Evolutionary conservation across 106 monocot species (phyloP).

Genomic region (Amphibolis antarctica): DNA sequence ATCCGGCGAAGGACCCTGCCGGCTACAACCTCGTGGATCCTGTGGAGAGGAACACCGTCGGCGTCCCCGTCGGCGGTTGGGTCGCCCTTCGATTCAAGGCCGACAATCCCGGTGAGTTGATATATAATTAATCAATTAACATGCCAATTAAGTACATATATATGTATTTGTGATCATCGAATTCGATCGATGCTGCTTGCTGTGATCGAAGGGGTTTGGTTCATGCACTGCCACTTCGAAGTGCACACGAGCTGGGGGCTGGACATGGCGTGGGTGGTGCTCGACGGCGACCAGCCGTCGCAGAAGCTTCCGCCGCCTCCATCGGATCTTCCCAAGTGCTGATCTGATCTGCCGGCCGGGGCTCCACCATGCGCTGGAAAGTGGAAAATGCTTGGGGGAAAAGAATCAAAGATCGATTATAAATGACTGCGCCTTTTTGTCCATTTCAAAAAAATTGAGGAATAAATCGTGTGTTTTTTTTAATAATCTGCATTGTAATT

Average conservation of each 20-base stretch:
- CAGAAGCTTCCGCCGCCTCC: conserved; percentile 13
- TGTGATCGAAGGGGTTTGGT: conserved; percentile 21
- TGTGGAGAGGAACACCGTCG: conserved; percentile 13
- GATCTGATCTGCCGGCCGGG: too few species aligned
- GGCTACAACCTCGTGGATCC: conserved; percentile 13
- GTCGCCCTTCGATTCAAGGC: conserved; percentile 11
- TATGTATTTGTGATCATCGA: too few species aligned
- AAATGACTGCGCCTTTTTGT: too few species aligned
- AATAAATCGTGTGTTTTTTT: too few species aligned
- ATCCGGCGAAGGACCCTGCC: conserved; percentile 6
- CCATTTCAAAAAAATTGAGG: too few species aligned
- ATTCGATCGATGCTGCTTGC: background rate
- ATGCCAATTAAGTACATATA: background rate
- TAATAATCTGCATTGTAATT: too few species aligned
- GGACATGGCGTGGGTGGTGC: conserved; percentile 11
- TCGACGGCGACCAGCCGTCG: conserved; percentile 2
- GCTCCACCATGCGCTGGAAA: too few species aligned
- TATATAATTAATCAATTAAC: background rate
- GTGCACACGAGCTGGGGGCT: conserved; percentile 15
- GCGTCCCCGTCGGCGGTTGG: conserved; percentile 12
- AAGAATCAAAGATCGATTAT: too few species aligned
- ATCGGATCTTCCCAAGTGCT: conserved; percentile 12
- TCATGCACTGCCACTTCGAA: conserved; percentile 19
- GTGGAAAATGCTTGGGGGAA: too few species aligned
- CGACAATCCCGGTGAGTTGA: conserved; percentile 8